Base-by-base conservation (phyloP, 1,284 basidiomycete genomes). In the Rhodotorula sp. region DNA sequence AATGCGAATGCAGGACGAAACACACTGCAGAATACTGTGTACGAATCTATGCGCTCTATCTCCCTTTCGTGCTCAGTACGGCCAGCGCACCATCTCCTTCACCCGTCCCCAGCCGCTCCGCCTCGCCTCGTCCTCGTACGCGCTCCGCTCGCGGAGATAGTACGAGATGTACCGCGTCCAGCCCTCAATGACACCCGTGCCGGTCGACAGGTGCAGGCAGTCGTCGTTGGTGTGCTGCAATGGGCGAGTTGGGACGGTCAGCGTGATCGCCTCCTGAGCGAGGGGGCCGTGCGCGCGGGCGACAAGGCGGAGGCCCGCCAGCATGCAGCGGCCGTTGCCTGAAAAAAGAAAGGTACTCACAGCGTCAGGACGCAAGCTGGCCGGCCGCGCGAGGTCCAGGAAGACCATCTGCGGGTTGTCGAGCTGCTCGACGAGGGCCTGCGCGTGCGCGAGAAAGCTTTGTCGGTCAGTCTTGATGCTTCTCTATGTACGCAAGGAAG, bases 151-250 rank as follows among this genome's bases (percentile, higher is more conserved):
- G 13, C 53, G 41, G 7, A 58, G 36, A 29, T 29, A 66, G n/a
- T 66, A 66, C 17, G 65, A 29, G 2, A 61, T 34, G 32, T 61
- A 66, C 17, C 53, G 51, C 4, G 65, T 66, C 65, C 65, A 66
- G 37, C 65, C 65, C 41, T 66, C 65, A 25, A 61, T 50, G 36
- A 66, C 58, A 41, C 65, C 65, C 34, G 65, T 66, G 0, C 65
- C 65, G n/a, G 53, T 51, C 29, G 58, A 41, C 12, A 66, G 50
- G 50, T 66, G 65, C 32, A 66, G 34, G 22, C 65, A 66, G 58
- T 66, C 65, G 51, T 62, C 50, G 50, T 53, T 36, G 32, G 61
- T 54, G 41, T 66, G 65, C 65, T 66, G 65, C 21, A 44, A 2
- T 9, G 27, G 25, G 37, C 36, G 5, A n/a, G 34, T 41, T 12